Evolutionary conservation across 345 rosid species (phyloP).

Genomic region (Bruguiera parviflora): DNA sequence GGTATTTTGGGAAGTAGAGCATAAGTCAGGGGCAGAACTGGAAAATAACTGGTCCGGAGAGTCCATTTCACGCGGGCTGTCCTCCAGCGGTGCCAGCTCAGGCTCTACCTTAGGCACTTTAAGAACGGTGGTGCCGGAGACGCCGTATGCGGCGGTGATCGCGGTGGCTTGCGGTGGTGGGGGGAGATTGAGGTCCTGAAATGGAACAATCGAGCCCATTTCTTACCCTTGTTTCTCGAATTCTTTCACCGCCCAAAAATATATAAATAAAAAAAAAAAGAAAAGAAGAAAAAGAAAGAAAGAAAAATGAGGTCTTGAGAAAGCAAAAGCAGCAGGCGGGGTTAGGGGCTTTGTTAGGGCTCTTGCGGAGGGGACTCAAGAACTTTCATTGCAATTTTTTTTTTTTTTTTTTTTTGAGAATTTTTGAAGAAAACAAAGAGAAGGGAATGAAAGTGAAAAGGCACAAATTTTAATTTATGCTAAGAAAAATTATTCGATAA

Average conservation of each 20-base stretch:
- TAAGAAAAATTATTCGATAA: no score
- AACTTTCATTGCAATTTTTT: not conserved
- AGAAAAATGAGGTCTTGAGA: not conserved
- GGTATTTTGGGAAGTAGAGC: constrained; percentile 33
- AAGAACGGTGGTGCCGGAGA: constrained; percentile 15
- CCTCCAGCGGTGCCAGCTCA: constrained; percentile 49
- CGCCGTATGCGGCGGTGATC: constrained; percentile 15
- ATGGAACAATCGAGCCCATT: constrained; percentile 41
- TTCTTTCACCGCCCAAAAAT: no score
- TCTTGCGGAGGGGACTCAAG: not conserved
- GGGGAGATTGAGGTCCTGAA: constrained; percentile 49
- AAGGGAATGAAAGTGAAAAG: not conserved
- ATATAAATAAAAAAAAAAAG: no score
- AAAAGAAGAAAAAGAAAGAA: no score
- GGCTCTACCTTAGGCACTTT: constrained; percentile 50
- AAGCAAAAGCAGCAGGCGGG: not conserved
- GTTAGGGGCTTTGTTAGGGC: not conserved
- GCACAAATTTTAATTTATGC: not conserved
- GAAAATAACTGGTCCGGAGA: constrained; percentile 7
- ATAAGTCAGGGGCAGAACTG: constrained; percentile 22
- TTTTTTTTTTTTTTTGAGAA: not conserved
- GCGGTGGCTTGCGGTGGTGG: constrained; percentile 20
- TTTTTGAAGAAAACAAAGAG: no score
- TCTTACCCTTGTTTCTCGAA: not conserved
- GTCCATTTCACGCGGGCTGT: constrained; percentile 20